phyloP scores from a whole-genome alignment of 2,329 filamentous ascomycete genomes.

The Pleomassaria siparia region DNA sequence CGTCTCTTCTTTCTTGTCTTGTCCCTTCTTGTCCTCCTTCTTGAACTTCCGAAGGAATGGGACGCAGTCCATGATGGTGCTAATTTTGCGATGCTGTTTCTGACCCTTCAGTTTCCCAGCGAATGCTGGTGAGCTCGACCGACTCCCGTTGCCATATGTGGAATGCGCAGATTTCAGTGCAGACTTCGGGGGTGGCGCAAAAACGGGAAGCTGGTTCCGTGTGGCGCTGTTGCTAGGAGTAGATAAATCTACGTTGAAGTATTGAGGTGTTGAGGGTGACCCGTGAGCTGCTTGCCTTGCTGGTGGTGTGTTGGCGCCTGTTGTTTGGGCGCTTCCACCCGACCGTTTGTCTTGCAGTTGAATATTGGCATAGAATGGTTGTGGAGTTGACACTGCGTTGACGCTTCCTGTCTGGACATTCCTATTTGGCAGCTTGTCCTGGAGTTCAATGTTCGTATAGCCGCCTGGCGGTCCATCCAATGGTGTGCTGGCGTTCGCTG shows the following conservation, averaged over 20 bases:
- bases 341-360: slow-evolving; percentile 1
- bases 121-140: slow-evolving; percentile 24
- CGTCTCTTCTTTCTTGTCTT: slow-evolving; percentile 23
- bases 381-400: slow-evolving; percentile 16
- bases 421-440: background rate
- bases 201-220: slow-evolving; percentile 24
- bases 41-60: slow-evolving; percentile 17
- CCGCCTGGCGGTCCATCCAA: slow-evolving; percentile 15
- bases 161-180: slow-evolving; percentile 24
- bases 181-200: slow-evolving; percentile 34
- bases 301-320: slow-evolving; percentile 17
- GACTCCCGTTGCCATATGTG: slow-evolving; percentile 29
- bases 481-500: slow-evolving; percentile 15
- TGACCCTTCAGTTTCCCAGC: slow-evolving; percentile 24
- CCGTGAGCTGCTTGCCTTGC: slow-evolving; percentile 17
- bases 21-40: slow-evolving; percentile 17
- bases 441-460: slow-evolving; percentile 8
- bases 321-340: background rate
- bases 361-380: background rate
- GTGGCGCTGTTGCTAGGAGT: slow-evolving; percentile 15
- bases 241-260: slow-evolving; percentile 9
- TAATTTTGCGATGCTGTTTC: slow-evolving; percentile 37
- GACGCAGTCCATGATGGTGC: slow-evolving; percentile 25
- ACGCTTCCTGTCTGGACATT: slow-evolving; percentile 3
- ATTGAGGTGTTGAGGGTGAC: slow-evolving; percentile 19